These are phyloP conservation scores for Ascocoryne sarcoides DNA, from an alignment of 2,329 filamentous ascomycete genomes.

Conservation along the genomic window DNA sequence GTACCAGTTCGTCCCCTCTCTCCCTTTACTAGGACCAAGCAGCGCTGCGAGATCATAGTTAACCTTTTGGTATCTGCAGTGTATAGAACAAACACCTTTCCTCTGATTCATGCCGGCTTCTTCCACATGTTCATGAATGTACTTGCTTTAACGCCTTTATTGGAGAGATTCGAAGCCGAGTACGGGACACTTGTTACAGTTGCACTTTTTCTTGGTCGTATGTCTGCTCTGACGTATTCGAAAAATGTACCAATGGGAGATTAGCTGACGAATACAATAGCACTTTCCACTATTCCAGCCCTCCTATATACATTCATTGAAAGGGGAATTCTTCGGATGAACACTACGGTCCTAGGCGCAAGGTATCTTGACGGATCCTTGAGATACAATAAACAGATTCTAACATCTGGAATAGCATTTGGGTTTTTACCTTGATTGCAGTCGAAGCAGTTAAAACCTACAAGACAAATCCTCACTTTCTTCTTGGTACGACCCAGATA, in stretches of 20 bases:
- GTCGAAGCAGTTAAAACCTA: constrained; percentile 82
- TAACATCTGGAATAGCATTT: constrained; percentile 51
- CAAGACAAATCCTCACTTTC: constrained; percentile 70
- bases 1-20: constrained; percentile 50
- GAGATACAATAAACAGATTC: constrained; percentile 2
- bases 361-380: constrained; percentile 44
- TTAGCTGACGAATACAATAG: constrained; percentile 33
- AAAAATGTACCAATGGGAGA: neutral
- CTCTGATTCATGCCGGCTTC: constrained; percentile 73
- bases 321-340: constrained; percentile 58
- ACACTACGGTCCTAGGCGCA: constrained; percentile 70
- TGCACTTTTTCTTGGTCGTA: constrained; percentile 83
- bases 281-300: constrained; percentile 73
- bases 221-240: constrained; percentile 32
- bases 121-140: constrained; percentile 76
- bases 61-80: constrained; percentile 41
- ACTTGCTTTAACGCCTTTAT: constrained; percentile 70
- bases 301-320: constrained; percentile 74
- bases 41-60: neutral
- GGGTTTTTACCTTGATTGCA: constrained; percentile 82
- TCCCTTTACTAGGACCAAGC: neutral
- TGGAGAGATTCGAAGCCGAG: constrained; percentile 90
- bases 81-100: constrained; percentile 88
- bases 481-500: constrained; percentile 54
- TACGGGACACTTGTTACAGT: constrained; percentile 85